Percentiles rank a stretch among this genome's conserved stretches.
These are phyloP conservation scores for Xylariaceae sp. DNA, from an alignment of 2,329 filamentous ascomycete genomes.

Conservation along the genomic window DNA sequence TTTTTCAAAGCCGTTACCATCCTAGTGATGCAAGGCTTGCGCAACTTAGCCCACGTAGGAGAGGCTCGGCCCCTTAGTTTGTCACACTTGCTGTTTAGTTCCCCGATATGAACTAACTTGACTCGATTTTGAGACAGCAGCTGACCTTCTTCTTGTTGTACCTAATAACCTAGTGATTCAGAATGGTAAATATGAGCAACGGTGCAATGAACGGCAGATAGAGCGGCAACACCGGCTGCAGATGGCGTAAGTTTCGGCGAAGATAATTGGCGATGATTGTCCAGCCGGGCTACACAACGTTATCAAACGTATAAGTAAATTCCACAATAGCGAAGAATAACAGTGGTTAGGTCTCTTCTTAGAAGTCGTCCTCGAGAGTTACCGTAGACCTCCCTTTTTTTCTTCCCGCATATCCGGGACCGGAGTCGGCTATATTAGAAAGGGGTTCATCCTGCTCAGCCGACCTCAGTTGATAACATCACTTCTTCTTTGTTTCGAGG, in stretches of 20 bases:
- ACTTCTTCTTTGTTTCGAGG: constrained; percentile 1
- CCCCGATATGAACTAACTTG: no score
- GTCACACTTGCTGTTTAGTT: background rate
- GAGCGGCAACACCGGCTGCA: no score
- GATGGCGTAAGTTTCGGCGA: no score
- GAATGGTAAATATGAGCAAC: no score
- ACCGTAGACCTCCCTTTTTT: constrained; percentile 5
- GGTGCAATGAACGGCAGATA: no score
- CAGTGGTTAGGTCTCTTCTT: background rate
- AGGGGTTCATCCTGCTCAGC: background rate
- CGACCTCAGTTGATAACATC: constrained; percentile 4
- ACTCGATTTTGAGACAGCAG: no score
- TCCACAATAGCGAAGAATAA: no score
- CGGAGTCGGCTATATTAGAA: constrained; percentile 4
- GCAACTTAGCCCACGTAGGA: background rate
- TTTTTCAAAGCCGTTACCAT: background rate
- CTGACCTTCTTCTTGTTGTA: no score
- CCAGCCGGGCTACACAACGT: constrained; percentile 1
- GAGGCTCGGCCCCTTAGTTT: background rate
- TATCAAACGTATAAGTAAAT: background rate
- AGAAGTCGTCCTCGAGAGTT: constrained; percentile 12
- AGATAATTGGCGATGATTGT: background rate
- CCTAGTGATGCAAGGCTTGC: background rate
- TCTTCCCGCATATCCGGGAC: background rate
- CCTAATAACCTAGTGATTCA: no score